These are phyloP conservation scores for Leptomonas seymouri DNA, from an alignment of 208 protist genomes.

Conservation along the genomic window DNA sequence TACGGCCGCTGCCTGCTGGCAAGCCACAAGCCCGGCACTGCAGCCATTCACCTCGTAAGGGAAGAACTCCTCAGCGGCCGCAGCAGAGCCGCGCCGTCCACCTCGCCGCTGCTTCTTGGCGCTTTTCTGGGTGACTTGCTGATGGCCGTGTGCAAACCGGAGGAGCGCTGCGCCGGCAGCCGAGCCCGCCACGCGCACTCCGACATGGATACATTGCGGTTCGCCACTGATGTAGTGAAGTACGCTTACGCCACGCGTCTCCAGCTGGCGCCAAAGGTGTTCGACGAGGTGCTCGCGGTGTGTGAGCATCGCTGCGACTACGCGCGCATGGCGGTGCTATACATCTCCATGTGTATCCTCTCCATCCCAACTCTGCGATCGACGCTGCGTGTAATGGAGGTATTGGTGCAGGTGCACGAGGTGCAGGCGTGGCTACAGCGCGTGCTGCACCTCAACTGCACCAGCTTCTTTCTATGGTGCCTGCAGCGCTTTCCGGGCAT, in stretches of 20 bases:
- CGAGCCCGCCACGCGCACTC: not conserved
- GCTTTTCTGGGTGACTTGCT: constrained; percentile 86
- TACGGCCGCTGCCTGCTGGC: constrained; percentile 72
- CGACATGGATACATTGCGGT: constrained; percentile 39
- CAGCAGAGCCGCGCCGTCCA: constrained; percentile 32
- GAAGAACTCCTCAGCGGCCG: constrained; percentile 70
- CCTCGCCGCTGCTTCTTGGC: constrained; percentile 42
- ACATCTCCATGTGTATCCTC: constrained; percentile 73
- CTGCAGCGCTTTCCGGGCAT: constrained; percentile 35
- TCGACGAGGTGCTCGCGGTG: constrained; percentile 62
- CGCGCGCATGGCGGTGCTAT: constrained; percentile 58
- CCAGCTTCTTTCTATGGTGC: constrained; percentile 56
- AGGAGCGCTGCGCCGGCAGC: not conserved
- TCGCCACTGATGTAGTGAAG: constrained; percentile 69
- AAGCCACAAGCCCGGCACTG: constrained; percentile 32
- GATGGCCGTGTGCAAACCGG: constrained; percentile 42
- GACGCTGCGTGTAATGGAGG: constrained; percentile 51
- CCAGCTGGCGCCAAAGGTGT: constrained; percentile 49
- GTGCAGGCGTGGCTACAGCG: constrained; percentile 22
- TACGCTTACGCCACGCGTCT: constrained; percentile 59
- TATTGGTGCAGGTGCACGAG: constrained; percentile 34
- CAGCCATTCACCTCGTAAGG: constrained; percentile 58
- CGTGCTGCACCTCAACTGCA: constrained; percentile 33
- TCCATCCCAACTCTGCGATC: constrained; percentile 60
- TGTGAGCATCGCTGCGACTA: constrained; percentile 54